phyloP scores from a whole-genome alignment of 495 filamentous ascomycete species.

The Stereocaulon alpinum region DNA sequence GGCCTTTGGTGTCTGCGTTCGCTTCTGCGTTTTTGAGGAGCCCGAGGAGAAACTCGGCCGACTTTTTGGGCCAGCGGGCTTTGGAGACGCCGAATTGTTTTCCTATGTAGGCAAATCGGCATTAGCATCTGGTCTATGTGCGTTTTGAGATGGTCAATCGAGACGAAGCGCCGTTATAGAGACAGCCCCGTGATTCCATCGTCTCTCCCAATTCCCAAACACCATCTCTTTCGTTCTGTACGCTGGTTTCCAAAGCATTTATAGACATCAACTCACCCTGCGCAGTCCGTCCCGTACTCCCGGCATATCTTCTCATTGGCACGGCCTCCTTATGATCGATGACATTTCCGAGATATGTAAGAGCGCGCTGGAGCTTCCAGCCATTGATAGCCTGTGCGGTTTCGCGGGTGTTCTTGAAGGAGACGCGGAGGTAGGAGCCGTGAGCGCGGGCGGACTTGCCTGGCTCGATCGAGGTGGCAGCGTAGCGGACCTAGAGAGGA shows the following conservation, averaged over 20 bases:
- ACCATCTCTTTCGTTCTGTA: slow-evolving; percentile 17
- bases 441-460: slow-evolving; percentile 93
- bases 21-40: slow-evolving; percentile 98
- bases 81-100: slow-evolving; percentile 96
- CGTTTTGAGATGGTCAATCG: too few relatives aligned
- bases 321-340: slow-evolving; percentile 90
- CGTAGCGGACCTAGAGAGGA: slow-evolving; percentile 82
- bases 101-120: slow-evolving; percentile 43
- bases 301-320: slow-evolving; percentile 91
- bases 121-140: background rate
- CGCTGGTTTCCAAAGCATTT: too few relatives aligned
- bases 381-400: slow-evolving; percentile 98
- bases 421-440: slow-evolving; percentile 96
- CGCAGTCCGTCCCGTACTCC: slow-evolving; percentile 82
- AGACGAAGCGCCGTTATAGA: too few relatives aligned
- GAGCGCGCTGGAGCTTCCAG: slow-evolving; percentile 92
- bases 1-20: slow-evolving; percentile 98
- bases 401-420: slow-evolving; percentile 99
- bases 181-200: background rate
- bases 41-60: slow-evolving; percentile 90
- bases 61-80: slow-evolving; percentile 98
- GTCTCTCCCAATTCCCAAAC: background rate
- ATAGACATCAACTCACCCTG: slow-evolving; percentile 81
- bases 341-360: slow-evolving; percentile 94
- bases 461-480: slow-evolving; percentile 75